Base-by-base conservation (phyloP, 208 protist genomes). In the Zelonia costaricensis region DNA sequence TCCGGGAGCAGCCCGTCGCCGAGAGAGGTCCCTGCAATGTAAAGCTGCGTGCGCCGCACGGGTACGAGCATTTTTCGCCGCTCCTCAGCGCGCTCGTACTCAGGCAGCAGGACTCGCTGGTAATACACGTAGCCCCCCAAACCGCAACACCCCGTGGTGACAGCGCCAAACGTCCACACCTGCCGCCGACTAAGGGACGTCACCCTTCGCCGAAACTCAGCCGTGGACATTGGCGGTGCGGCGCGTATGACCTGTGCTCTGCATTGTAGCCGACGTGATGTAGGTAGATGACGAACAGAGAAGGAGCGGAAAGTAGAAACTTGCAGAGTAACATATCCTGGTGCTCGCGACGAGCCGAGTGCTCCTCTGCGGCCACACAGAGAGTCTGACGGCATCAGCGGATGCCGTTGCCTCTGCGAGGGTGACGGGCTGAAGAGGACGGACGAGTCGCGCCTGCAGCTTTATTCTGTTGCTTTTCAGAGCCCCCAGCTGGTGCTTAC, bases 121-220 rank as follows among this genome's bases (percentile, higher is more conserved):
- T 87, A 87, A 47, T 87, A 92, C 1, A 76, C 35, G 39, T 80
- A 77, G 6, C 57, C 58, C 35, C 79, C 73, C n/a, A 75, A 23
- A 1, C 72, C 62, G 27, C 78, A 67, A 15, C 62, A 38, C 18
- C 66, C 73, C 9, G 46, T 47, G 20, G 74, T 35, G 4, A 53
- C 69, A 36, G 56, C 51, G 18, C 57, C 54, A 35, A 80, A 60
- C 49, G 48, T 58, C 1, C 66, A 33, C 43, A 84, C 61, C 56
- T 85, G 84, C 48, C 69, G 62, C 23, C 83, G 61, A 61, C 84
- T 87, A n/a, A 72, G 48, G 18, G 49, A 59, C 23, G 77, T 85
- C 42, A 76, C 62, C 48, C 67, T 70, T 10, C 74, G 72, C 13
- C 64, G 68, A 3, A 81, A 52, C 13, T 60, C 54, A 12, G 55